These are phyloP conservation scores for Cryphonectria carpinicola DNA, from an alignment of 2,329 filamentous ascomycete genomes.

Conservation along the genomic window DNA sequence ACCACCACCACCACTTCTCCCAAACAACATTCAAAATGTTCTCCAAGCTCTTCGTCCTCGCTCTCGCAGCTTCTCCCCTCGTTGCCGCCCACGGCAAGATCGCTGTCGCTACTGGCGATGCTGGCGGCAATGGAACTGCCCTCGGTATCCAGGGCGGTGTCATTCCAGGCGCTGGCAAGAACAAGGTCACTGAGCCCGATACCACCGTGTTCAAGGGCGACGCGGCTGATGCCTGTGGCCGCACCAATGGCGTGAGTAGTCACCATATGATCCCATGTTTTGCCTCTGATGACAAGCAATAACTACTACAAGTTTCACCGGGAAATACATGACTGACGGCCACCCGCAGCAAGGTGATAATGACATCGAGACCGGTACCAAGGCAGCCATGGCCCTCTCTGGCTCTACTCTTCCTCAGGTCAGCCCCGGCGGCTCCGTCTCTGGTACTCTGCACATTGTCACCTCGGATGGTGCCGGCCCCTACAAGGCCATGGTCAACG, in stretches of 20 bases:
- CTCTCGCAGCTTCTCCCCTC: conserved; percentile 35
- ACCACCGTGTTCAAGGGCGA: conserved; percentile 49
- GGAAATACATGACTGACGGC: conserved; percentile 1
- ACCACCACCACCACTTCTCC: conserved; percentile 4
- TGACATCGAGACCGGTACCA: conserved; percentile 37
- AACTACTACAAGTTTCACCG: too few species aligned
- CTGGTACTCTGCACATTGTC: conserved; percentile 45
- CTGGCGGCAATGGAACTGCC: conserved; percentile 45
- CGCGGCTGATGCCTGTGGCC: conserved; percentile 44
- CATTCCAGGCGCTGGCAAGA: conserved; percentile 34
- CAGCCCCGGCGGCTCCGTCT: conserved; percentile 39
- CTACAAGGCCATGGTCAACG: conserved; percentile 43
- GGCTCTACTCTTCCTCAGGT: conserved; percentile 46
- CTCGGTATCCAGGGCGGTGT: conserved; percentile 43
- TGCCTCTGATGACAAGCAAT: background rate
- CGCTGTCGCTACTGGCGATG: conserved; percentile 36
- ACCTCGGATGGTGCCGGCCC: conserved; percentile 48
- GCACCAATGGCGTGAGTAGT: conserved; percentile 35
- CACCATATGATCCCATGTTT: background rate
- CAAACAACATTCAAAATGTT: conserved; percentile 21
- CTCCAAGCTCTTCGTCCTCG: conserved; percentile 28
- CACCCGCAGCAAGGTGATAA: conserved; percentile 39
- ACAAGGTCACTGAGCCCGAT: conserved; percentile 45
- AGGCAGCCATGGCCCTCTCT: conserved; percentile 40
- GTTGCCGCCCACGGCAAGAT: conserved; percentile 39